Percentiles rank a stretch among this genome's conserved stretches.
These are phyloP conservation scores for Lachancea cidri DNA, from an alignment of 805 yeast species.

Conservation along the genomic window DNA sequence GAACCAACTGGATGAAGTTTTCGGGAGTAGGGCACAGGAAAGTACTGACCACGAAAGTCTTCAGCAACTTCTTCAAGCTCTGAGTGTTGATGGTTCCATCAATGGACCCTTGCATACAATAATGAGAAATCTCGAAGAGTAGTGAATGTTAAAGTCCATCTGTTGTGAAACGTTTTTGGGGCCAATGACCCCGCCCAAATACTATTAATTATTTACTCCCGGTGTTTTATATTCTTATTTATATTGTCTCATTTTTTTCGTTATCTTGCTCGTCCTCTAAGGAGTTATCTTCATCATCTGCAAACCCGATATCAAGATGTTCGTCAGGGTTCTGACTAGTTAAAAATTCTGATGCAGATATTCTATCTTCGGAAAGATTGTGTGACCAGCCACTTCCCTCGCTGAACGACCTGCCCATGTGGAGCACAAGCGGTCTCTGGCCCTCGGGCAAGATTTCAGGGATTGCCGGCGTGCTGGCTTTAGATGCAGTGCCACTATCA, in stretches of 20 bases:
- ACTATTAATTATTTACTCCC: not conserved
- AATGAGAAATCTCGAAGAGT: constrained; percentile 7
- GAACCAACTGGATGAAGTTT: not conserved
- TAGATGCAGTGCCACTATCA: constrained; percentile 6
- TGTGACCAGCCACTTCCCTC: constrained; percentile 22
- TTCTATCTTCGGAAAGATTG: constrained; percentile 6
- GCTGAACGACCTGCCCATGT: constrained; percentile 12
- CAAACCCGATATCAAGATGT: constrained; percentile 18
- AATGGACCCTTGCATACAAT: constrained; percentile 15
- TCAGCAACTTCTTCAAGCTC: constrained; percentile 10
- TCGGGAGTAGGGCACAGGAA: not conserved
- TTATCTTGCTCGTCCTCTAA: constrained; percentile 6
- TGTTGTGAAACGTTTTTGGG: not conserved
- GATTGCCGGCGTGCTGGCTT: constrained; percentile 5
- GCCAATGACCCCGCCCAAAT: not conserved
- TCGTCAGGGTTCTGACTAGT: constrained; percentile 12
- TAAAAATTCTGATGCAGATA: not conserved
- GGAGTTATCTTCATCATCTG: constrained; percentile 26
- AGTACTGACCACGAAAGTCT: constrained; percentile 3
- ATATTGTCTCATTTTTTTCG: constrained; percentile 2
- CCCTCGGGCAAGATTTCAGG: not conserved
- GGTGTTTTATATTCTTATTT: not conserved
- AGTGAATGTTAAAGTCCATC: not conserved
- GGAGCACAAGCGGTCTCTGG: constrained; percentile 6
- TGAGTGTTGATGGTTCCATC: constrained; percentile 10